Conservation (phyloP, 2,329 filamentous ascomycete species). For the Nemania diffusa region DNA sequence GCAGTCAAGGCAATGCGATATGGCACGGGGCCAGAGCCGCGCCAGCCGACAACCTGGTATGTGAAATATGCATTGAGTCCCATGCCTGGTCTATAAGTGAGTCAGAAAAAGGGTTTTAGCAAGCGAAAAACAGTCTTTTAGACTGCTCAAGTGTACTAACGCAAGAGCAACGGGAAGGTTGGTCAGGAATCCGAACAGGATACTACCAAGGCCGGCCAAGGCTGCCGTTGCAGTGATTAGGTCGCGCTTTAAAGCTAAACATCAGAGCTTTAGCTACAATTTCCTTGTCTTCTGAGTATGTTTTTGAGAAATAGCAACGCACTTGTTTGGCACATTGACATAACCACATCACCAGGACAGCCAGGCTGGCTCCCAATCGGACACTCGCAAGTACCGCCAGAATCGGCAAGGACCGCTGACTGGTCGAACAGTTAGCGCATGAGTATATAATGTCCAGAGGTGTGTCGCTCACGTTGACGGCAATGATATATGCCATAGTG, state of each 20-base stretch:
- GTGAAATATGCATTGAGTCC: conserved; percentile 75
- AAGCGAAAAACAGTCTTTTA: neutral
- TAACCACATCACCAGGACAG: conserved; percentile 61
- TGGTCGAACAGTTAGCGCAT: conserved; percentile 50
- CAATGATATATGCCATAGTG: conserved; percentile 88
- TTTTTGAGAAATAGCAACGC: conserved; percentile 31
- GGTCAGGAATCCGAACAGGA: conserved; percentile 82
- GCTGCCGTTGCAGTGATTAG: conserved; percentile 86
- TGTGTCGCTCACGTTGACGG: conserved; percentile 65
- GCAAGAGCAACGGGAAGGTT: conserved; percentile 82
- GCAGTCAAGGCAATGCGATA: conserved; percentile 71
- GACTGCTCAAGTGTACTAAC: conserved; percentile 58
- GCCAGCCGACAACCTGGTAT: conserved; percentile 72
- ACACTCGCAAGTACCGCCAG: conserved; percentile 81
- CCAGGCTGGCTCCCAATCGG: conserved; percentile 53
- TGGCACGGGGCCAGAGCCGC: conserved; percentile 65
- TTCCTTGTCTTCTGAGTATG: neutral
- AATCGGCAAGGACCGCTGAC: conserved; percentile 77
- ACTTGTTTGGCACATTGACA: conserved; percentile 61
- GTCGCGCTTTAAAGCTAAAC: conserved; percentile 73
- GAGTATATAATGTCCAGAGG: neutral
- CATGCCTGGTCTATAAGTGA: conserved; percentile 67
- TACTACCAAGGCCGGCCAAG: conserved; percentile 77
- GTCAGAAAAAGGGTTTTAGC: conserved; percentile 16
- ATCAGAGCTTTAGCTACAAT: conserved; percentile 24